Conservation (phyloP, 352 stramenopile genomes). For the Elongisporangium prolatum region DNA sequence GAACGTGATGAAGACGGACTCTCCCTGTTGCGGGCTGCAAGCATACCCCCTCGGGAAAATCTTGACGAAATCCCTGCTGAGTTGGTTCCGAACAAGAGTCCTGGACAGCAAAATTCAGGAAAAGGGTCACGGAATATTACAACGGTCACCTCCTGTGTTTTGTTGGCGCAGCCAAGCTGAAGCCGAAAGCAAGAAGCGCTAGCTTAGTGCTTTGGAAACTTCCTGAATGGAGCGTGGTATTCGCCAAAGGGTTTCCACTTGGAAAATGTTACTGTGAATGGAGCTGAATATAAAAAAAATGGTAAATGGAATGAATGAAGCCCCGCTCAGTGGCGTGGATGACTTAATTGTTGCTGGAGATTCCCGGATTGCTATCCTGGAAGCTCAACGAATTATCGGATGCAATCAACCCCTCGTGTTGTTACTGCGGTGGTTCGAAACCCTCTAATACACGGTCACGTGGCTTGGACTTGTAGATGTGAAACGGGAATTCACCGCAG, state of each 20-base stretch:
- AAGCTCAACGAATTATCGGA: background rate
- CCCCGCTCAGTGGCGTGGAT: background rate
- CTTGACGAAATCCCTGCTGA: too few relatives aligned
- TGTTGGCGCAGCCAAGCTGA: too few relatives aligned
- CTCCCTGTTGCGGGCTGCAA: too few relatives aligned
- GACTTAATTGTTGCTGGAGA: background rate
- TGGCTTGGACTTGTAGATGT: background rate
- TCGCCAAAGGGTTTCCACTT: background rate
- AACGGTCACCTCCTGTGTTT: too few relatives aligned
- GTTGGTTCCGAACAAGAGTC: too few relatives aligned
- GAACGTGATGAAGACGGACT: too few relatives aligned
- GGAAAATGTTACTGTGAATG: constrained; percentile 4
- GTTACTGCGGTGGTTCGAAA: background rate
- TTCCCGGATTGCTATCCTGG: background rate
- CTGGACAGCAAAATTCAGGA: too few relatives aligned
- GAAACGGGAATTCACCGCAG: constrained; percentile 1
- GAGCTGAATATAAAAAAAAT: constrained; percentile 2
- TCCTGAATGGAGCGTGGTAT: background rate
- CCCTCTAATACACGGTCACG: background rate
- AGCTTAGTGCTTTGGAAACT: background rate
- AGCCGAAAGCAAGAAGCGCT: too few relatives aligned
- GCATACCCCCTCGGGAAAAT: too few relatives aligned
- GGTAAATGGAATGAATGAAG: background rate
- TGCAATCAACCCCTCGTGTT: background rate
- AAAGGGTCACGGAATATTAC: too few relatives aligned